These are phyloP conservation scores for Papiliotrema nemorosa DNA, from an alignment of 1,284 basidiomycete genomes.

Conservation along the genomic window DNA sequence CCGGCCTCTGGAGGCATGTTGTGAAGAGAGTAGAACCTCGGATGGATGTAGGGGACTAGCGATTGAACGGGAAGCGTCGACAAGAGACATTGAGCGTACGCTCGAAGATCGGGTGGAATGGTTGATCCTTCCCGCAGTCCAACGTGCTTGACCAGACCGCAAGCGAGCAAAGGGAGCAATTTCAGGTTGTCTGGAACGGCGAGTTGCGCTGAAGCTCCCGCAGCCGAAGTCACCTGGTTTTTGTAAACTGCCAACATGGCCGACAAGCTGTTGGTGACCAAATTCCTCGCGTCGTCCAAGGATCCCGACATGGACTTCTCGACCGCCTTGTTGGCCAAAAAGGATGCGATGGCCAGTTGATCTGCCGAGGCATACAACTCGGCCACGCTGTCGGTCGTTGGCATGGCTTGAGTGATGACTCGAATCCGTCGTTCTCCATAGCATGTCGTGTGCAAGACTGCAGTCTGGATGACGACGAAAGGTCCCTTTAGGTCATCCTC, in stretches of 20 bases:
- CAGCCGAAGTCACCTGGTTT: slow-evolving; percentile 89
- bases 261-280: slow-evolving; percentile 83
- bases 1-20: slow-evolving; percentile 65
- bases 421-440: slow-evolving; percentile 94
- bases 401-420: slow-evolving; percentile 87
- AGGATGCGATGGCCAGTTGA: slow-evolving; percentile 83
- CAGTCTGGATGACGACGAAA: slow-evolving; percentile 94
- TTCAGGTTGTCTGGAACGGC: slow-evolving; percentile 89
- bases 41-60: slow-evolving; percentile 90
- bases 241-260: slow-evolving; percentile 92
- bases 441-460: slow-evolving; percentile 92
- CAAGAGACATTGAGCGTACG: slow-evolving; percentile 89
- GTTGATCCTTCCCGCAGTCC: slow-evolving; percentile 92
- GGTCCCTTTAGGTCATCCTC: slow-evolving; percentile 91
- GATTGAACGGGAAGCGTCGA: slow-evolving; percentile 88
- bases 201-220: slow-evolving; percentile 90
- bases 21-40: slow-evolving; percentile 92
- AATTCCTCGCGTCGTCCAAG: slow-evolving; percentile 89
- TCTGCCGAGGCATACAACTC: slow-evolving; percentile 95
- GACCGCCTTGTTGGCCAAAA: slow-evolving; percentile 94
- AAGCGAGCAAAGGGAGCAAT: slow-evolving; percentile 83
- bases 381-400: slow-evolving; percentile 87
- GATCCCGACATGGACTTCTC: slow-evolving; percentile 79
- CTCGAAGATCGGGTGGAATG: slow-evolving; percentile 92
- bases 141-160: slow-evolving; percentile 92